These are phyloP conservation scores for Wickerhamiella spandovensis DNA, from an alignment of 805 yeast genomes.

Conservation along the genomic window DNA sequence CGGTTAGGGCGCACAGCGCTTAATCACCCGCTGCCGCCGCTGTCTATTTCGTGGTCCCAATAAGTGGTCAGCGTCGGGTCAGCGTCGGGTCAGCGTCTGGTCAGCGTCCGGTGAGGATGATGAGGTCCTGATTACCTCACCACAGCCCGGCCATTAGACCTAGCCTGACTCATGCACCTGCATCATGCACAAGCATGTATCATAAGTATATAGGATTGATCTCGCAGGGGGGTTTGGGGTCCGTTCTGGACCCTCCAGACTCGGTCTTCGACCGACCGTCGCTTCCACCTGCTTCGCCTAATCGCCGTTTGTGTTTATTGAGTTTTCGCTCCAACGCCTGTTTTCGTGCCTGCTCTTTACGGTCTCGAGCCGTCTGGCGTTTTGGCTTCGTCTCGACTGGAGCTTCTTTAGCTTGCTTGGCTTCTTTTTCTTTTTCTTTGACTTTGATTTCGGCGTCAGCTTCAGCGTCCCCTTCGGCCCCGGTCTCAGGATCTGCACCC, in stretches of 20 bases:
- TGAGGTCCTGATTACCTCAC: no score
- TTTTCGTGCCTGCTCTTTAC: slow-evolving; percentile 12
- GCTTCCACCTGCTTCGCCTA: no score
- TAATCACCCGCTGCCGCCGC: no score
- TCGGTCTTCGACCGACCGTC: no score
- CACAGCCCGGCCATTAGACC: no score
- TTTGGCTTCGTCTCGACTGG: not conserved
- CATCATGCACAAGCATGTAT: not conserved
- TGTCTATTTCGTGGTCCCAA: no score
- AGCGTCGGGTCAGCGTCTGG: no score
- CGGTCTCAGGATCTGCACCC: no score
- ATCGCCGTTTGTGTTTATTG: not conserved
- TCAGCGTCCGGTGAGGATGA: no score
- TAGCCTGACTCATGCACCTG: not conserved
- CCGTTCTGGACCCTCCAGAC: no score
- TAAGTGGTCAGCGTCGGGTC: no score
- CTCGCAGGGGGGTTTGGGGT: not conserved
- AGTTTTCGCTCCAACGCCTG: slow-evolving; percentile 16
- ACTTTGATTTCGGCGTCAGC: not conserved
- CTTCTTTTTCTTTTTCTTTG: not conserved
- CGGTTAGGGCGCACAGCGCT: not conserved
- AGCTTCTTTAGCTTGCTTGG: not conserved
- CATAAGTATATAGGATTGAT: not conserved
- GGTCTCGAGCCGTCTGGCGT: not conserved
- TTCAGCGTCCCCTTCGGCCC: not conserved